Conservation (phyloP, 2,329 filamentous ascomycete genomes). For the Bisporella sp. region DNA sequence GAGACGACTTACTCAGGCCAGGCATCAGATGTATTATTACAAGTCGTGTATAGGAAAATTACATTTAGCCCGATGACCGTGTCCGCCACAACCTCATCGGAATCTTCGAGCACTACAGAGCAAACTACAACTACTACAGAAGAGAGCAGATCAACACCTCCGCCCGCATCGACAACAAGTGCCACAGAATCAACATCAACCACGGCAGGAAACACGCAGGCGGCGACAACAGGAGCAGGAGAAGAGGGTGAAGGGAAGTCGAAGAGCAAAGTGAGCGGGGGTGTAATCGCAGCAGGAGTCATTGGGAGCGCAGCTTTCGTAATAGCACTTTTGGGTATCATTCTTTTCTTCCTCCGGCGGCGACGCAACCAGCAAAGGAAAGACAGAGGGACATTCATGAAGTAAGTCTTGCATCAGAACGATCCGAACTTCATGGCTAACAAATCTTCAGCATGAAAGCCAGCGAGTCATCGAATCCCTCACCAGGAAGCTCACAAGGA, state of each 20-base stretch:
- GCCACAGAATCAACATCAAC: background rate
- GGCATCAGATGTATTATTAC: constrained; percentile 18
- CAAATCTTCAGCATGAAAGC: background rate
- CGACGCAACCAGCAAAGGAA: background rate
- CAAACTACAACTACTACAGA: background rate
- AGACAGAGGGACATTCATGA: background rate
- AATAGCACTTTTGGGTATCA: background rate
- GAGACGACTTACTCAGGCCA: constrained; percentile 22
- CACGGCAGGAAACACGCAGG: background rate
- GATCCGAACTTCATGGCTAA: background rate
- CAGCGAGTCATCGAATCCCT: background rate
- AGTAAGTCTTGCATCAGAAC: background rate
- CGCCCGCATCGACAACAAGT: constrained; percentile 2
- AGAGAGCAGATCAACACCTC: background rate
- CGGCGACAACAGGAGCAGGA: background rate
- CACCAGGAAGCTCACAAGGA: background rate
- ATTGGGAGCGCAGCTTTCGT: background rate
- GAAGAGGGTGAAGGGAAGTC: background rate
- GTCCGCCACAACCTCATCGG: constrained; percentile 2
- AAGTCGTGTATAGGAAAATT: constrained; percentile 22
- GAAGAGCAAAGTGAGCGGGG: background rate
- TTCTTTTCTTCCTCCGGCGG: background rate
- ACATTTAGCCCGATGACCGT: constrained; percentile 13
- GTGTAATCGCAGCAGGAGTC: background rate
- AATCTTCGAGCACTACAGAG: background rate